Evolutionary conservation across 2,329 filamentous ascomycete genomes (phyloP), one percentile per base, ranked within the genome.

Genomic region (Pseudogymnoascus sp.): DNA sequence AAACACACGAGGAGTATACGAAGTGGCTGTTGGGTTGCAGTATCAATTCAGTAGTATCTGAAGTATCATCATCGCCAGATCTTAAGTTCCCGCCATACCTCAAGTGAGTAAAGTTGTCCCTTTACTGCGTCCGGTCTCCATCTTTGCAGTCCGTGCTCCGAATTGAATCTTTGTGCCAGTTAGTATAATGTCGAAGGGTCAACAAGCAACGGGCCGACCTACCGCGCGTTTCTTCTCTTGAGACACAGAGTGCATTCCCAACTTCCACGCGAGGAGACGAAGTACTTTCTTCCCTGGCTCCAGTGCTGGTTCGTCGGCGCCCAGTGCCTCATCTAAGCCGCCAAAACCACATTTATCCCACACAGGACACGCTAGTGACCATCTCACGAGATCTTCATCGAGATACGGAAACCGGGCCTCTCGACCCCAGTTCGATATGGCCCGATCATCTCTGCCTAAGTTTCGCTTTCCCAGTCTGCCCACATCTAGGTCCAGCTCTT

Each of bases 201-300:
- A 14, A 57, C 25, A 36, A 28, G 18, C 47, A 33, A 18, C 33
- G 22, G 15, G n/a, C 15, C 62, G 8, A 77, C 86, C 71, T 76
- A 91, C 89, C 15, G 93, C 93, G 70, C 92, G 81, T 75, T 99
- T 99, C 80, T 94, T 96, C 74, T 97, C 92, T n/a, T 76, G 76
- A 4, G 93, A 87, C 1, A 91, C 89, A 5, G 74, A 75, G 2
- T 72, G 72, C 82, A 97, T 86, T 2, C 87, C 89, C 36, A 97
- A 74, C 30, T 84, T 80, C 72, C 85, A 82, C 0, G 92, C 91
- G 20, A 96, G 75, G 20, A 96, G 78, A 20, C 94, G 82, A 59
- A 99, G 75, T 0, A 92, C 79, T 69, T 88, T 85, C 75, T 99
- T 99, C 14, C 86, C 91, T 0, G 89, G 82, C 66, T 96, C 91